Conservation (phyloP, 176 grass and related monocot genomes). For the Secale cereale region DNA sequence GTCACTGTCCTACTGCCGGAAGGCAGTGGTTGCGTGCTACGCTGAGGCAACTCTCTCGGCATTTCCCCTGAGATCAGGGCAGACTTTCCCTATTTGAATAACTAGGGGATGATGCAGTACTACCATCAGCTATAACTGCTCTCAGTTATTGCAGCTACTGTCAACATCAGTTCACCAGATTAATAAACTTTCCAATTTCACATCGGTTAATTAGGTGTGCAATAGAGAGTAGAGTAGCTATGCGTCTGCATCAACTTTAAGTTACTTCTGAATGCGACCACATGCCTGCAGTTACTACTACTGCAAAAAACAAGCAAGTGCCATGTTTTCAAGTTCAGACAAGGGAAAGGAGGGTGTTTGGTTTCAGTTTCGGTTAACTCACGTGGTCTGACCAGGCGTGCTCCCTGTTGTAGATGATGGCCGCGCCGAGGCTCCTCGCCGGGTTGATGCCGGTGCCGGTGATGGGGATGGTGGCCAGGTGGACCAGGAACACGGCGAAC, state of each 20-base stretch:
- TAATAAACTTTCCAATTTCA: background rate
- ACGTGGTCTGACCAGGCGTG: conserved; percentile 80
- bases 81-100: conserved; percentile 17
- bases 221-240: background rate
- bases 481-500: conserved; percentile 90
- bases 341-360: background rate
- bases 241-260: background rate
- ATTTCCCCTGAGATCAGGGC: conserved; percentile 20
- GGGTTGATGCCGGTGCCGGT: conserved; percentile 99
- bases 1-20: conserved; percentile 8
- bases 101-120: background rate
- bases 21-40: conserved; percentile 20
- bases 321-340: too few species aligned
- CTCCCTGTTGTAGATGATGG: conserved; percentile 74
- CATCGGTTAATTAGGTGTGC: background rate
- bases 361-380: conserved; percentile 21
- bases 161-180: background rate
- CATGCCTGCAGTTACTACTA: background rate
- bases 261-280: background rate
- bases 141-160: background rate
- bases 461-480: conserved; percentile 97
- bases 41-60: background rate
- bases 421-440: conserved; percentile 80
- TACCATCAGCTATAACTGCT: background rate
- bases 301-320: background rate